phyloP scores from a whole-genome alignment of 305 asterid species.

The Striga hermonthica region DNA sequence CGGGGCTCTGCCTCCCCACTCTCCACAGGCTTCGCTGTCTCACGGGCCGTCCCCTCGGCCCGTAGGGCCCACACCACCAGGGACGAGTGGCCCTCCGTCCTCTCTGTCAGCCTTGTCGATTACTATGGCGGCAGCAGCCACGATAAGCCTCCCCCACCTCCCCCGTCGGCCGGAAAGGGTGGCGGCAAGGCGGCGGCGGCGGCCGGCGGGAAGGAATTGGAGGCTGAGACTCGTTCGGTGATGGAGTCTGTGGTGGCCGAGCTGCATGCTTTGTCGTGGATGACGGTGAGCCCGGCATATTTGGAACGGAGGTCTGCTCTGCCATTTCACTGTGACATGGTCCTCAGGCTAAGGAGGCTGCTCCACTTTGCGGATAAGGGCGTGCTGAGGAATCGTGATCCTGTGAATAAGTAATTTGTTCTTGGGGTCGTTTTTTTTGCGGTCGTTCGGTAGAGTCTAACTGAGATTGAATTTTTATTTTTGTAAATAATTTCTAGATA shows the following conservation, averaged over 20 bases:
- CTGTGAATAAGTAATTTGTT: background rate
- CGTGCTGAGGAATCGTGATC: background rate
- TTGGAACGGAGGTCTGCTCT: conserved; percentile 83
- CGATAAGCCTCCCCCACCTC: background rate
- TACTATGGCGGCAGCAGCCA: conserved; percentile 69
- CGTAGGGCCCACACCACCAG: conserved; percentile 70
- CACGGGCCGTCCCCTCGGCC: conserved; percentile 90
- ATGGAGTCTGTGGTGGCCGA: conserved; percentile 85
- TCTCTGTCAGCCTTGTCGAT: conserved; percentile 82
- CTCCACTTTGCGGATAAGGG: conserved; percentile 94
- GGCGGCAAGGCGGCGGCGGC: conserved; percentile 45
- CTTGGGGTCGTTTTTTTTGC: background rate
- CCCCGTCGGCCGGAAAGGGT: conserved; percentile 47
- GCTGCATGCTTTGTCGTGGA: conserved; percentile 93
- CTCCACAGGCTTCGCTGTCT: conserved; percentile 85
- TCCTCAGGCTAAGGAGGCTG: conserved; percentile 82
- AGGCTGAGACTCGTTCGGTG: conserved; percentile 63
- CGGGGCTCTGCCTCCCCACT: conserved; percentile 93
- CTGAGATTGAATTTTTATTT: too few relatives aligned
- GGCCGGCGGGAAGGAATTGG: conserved; percentile 62
- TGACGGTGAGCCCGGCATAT: conserved; percentile 92
- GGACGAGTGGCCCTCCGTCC: conserved; percentile 96
- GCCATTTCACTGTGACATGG: conserved; percentile 97
- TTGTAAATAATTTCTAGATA: too few relatives aligned
- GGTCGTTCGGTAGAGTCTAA: too few relatives aligned